Percentiles rank a stretch among this genome's conserved stretches.
Conservation (phyloP, 257 asterid genomes). For the Solanum okadae region DNA sequence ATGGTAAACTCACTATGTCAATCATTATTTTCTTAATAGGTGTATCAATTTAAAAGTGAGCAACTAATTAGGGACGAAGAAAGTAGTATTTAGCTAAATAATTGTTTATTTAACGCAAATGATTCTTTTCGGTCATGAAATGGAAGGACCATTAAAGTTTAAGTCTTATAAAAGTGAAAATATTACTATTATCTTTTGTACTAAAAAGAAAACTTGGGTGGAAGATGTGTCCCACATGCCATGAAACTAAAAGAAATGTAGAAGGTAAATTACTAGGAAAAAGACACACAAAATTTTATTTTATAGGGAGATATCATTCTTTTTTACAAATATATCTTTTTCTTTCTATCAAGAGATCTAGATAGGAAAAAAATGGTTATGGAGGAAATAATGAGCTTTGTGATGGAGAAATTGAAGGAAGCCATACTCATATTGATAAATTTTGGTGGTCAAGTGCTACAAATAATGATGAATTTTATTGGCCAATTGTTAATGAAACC, state of each 20-base stretch:
- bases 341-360: background rate
- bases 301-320: background rate
- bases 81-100: too few species aligned
- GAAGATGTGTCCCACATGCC: background rate
- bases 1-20: too few species aligned
- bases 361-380: background rate
- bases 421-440: background rate
- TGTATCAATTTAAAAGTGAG: too few species aligned
- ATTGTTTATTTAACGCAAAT: too few species aligned
- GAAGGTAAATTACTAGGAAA: background rate
- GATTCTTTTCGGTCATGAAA: background rate
- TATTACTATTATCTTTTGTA: background rate
- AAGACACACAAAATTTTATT: background rate
- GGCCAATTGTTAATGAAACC: background rate
- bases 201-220: background rate
- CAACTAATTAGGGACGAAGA: too few species aligned
- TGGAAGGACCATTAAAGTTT: background rate
- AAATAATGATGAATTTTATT: background rate
- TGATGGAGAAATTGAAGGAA: constrained; percentile 19
- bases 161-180: background rate
- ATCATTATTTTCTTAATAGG: too few species aligned
- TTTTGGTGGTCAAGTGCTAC: background rate
- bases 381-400: constrained; percentile 3
- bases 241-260: background rate
- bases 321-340: background rate